Evolutionary conservation across 805 yeast genomes (phyloP), one percentile per base, ranked within the genome.

Genomic region (Metschnikowia similis): DNA sequence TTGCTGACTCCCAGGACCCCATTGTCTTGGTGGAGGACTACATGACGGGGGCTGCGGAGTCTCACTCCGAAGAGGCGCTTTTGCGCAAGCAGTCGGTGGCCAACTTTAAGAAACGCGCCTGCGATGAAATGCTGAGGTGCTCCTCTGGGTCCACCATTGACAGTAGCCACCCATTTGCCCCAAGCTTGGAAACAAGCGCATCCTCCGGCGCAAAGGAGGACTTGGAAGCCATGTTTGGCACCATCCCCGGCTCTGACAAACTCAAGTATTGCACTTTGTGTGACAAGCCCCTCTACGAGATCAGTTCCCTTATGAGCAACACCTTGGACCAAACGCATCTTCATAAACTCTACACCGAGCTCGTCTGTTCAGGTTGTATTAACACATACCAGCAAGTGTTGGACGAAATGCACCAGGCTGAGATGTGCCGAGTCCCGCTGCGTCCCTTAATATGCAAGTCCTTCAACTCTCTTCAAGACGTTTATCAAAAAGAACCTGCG

Each of bases 231-330:
- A 67, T 72, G 34, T 67, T 67, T 57, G 74, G 75, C 16, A 63
- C 64, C 44, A 62, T 70, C 34, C 75, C 75, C 0, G 76, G 74
- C 10, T 56, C 66, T 37, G 69, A 68, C 52, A 49, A 65, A 32
- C 62, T 79, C 35, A 75, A 74, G 52, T 66, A 79, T 58, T 85
- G 92, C 60, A 80, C 83, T n/a, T 68, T 85, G 10, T 85, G 92
- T 63, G 88, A 84, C 35, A 78, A 76, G 48, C 87, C 89, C 13
- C 62, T 85, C 29, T 85, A 84, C 62, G 89, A 85, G 50, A 63
- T 74, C 56, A 83, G 63, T 69, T 85, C 70, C 10, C 56, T 69
- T 16, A 61, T 71, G 47, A 62, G 63, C 48, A 61, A 54, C 51
- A 26, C 35, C 29, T 37, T 14, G 36, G 38, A 17, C 21, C 35